A percentile compares a stretch with the other conserved stretches of the same genome.
These are phyloP conservation scores for Dichotomopilus funicola DNA, from an alignment of 2,329 filamentous ascomycete species.

Conservation along the genomic window DNA sequence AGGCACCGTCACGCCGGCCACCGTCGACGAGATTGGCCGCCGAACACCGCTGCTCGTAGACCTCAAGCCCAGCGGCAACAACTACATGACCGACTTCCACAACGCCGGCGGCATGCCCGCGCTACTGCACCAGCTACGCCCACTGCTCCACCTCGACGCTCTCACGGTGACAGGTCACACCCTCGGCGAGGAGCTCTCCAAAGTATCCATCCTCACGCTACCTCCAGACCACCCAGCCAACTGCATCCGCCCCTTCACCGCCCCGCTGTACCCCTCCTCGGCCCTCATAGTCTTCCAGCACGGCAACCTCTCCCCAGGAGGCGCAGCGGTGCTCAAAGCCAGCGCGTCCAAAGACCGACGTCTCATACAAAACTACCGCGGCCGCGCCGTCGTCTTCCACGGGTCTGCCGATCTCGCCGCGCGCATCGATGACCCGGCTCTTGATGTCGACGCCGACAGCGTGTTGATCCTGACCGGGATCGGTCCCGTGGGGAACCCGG, in stretches of 20 bases:
- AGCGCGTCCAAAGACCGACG: constrained; percentile 73
- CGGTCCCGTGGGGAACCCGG: constrained; percentile 81
- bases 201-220: constrained; percentile 54
- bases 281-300: constrained; percentile 69
- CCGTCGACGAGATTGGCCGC: constrained; percentile 71
- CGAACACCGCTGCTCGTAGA: constrained; percentile 77
- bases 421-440: constrained; percentile 49
- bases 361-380: constrained; percentile 38
- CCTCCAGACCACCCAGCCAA: constrained; percentile 29
- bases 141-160: constrained; percentile 69
- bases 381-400: constrained; percentile 56
- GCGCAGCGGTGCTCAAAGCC: constrained; percentile 77
- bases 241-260: constrained; percentile 59
- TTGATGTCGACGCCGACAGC: constrained; percentile 53
- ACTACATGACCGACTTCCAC: constrained; percentile 87
- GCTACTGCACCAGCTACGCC: constrained; percentile 70
- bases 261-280: constrained; percentile 64
- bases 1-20: constrained; percentile 60
- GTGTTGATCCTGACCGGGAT: constrained; percentile 84
- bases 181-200: constrained; percentile 69
- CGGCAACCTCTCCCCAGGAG: constrained; percentile 77
- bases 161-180: constrained; percentile 80
- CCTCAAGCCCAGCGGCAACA: constrained; percentile 77
- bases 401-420: constrained; percentile 69
- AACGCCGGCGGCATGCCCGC: constrained; percentile 80